Percentiles rank a stretch among this genome's conserved stretches.
Evolutionary conservation across 225 moss, liverwort and hornwort species (phyloP).

Genomic region (Neckera pumila): DNA sequence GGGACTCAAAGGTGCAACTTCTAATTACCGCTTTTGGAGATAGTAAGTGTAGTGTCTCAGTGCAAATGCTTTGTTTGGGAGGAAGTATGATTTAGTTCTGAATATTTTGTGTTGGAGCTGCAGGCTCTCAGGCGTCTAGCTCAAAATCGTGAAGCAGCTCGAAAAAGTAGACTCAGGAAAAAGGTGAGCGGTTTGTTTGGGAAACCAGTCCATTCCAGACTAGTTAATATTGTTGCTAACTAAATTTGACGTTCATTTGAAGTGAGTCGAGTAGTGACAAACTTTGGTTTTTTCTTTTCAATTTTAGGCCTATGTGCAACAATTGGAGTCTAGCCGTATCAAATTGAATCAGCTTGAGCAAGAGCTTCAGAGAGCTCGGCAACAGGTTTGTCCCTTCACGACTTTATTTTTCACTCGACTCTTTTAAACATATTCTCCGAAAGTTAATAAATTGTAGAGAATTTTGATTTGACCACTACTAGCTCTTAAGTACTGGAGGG

Average conservation of each 20-base stretch:
- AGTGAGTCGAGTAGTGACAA: neutral
- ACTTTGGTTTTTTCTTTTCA: neutral
- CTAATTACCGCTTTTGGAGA: neutral
- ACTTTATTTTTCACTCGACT: neutral
- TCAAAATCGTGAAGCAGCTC: conserved; percentile 99
- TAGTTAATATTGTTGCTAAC: neutral
- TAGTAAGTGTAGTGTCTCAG: neutral
- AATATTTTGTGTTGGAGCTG: neutral
- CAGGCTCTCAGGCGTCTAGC: conserved; percentile 96
- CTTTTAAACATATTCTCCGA: neutral
- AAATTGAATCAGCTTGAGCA: conserved; percentile 97
- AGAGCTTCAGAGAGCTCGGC: conserved; percentile 95
- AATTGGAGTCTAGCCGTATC: conserved; percentile 89
- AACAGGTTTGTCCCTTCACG: conserved; percentile 65
- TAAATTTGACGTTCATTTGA: neutral
- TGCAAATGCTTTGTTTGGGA: neutral
- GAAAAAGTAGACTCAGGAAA: conserved; percentile 93
- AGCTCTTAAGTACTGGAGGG: neutral
- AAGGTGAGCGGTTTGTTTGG: conserved; percentile 42
- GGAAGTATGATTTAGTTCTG: neutral
- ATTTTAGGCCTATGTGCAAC: conserved; percentile 92
- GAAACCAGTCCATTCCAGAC: neutral
- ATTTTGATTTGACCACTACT: neutral
- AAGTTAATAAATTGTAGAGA: neutral
- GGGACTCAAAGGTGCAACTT: conserved; percentile 75